Base-by-base conservation (phyloP, 192 early-diverging fungal species). In the Backusella australiensis region DNA sequence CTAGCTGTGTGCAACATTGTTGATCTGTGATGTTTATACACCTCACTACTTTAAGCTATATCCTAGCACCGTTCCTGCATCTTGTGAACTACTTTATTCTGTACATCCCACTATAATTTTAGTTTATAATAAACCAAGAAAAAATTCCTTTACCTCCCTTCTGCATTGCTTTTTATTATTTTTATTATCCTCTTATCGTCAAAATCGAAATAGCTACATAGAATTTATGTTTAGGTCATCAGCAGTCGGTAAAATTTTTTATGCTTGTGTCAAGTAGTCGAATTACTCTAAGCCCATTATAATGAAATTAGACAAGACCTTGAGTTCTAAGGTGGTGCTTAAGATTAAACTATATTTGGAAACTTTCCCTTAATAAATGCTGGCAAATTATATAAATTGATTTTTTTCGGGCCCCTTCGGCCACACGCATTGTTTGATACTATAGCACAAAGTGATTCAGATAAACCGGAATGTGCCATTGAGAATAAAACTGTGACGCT, bases 361-460 rank as follows among this genome's bases (percentile, higher is more conserved):
- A 63, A 26, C 26, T 63, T 59, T 63, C 56, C 56, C 56, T 63
- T 63, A 63, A 63, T 63, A 63, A 63, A 63, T 63, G 26, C 56
- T 63, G 23, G 56, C 56, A 63, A 63, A 29, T 63, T 63, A 26
- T 63, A 63, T 29, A 29, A 49, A 49, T 49, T 49, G 46, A 4
- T 63, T 63, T 23, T 14, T 29, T 63, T 63, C 56, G 56, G 56
- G 23, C 26, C 56, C 56, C 23, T 2, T 63, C 56, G 23, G 23
- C 8, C 23, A 63, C 56, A 63, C 46, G 6, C 26, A 63, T 63
- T 63, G 11, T 63, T 59, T 63, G 56, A 11, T 23, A 12, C 6
- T 11, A 29, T 63, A 29, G 21, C 23, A 63, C 26, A 63, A 63
- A 63, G 56, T 63, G 56, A 63, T 63, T 63, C 56, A 63, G 56